Conservation (phyloP, 495 filamentous ascomycete species). For the Letharia columbiana region DNA sequence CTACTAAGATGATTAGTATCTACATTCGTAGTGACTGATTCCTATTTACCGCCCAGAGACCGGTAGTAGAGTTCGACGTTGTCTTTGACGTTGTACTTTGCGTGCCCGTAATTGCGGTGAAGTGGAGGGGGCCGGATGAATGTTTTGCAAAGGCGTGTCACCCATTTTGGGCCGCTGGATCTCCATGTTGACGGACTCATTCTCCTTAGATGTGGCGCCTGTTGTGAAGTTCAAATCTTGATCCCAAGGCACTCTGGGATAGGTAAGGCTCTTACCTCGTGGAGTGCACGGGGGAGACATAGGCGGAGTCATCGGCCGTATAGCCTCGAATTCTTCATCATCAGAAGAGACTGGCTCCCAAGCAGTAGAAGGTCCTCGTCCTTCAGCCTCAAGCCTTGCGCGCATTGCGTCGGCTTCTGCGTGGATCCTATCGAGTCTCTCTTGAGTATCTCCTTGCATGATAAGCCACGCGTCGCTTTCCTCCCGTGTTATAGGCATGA, state of each 20-base stretch:
- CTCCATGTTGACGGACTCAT: conserved; percentile 6
- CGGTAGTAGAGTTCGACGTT: conserved; percentile 1
- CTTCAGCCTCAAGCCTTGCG: conserved; percentile 6
- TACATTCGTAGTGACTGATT: neutral
- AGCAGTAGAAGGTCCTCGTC: conserved; percentile 6
- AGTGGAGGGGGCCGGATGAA: conserved; percentile 4
- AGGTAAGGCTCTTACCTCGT: conserved; percentile 3
- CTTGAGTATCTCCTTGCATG: too few species aligned
- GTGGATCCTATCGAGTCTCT: too few species aligned
- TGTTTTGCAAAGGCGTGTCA: conserved; percentile 5
- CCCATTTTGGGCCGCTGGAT: conserved; percentile 2
- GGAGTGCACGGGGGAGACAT: neutral
- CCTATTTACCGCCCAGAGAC: conserved; percentile 2
- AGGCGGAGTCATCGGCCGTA: conserved; percentile 7
- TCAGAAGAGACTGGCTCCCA: conserved; percentile 7
- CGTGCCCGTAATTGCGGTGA: neutral
- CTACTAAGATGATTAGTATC: conserved; percentile 6
- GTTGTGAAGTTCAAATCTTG: conserved; percentile 1
- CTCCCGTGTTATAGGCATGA: conserved; percentile 1
- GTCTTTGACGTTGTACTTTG: conserved; percentile 7
- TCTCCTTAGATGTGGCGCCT: conserved; percentile 3
- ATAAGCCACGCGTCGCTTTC: conserved; percentile 3
- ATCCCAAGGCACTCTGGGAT: neutral
- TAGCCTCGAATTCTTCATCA: conserved; percentile 2
- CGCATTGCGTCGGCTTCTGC: conserved; percentile 4